phyloP scores from a whole-genome alignment of 768 basidiomycete genomes.

The Pulveroboletus sp. region DNA sequence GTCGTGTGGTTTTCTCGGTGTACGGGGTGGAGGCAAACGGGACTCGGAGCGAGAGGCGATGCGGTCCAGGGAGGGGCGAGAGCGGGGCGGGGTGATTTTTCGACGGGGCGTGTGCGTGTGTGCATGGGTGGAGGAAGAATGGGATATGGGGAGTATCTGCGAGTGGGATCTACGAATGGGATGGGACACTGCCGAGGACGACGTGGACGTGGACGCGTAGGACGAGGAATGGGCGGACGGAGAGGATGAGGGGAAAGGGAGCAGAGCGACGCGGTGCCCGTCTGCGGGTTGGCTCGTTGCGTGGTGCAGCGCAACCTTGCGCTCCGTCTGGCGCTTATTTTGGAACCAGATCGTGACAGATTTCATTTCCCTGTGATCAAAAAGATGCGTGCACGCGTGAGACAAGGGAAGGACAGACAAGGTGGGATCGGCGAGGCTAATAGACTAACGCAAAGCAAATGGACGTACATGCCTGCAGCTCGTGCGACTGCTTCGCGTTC shows the following conservation, averaged over 20 bases:
- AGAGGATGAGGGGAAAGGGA: constrained; percentile 20
- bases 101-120: constrained; percentile 19
- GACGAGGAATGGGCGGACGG: constrained; percentile 14
- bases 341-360: constrained; percentile 35
- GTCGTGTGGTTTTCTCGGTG: constrained; percentile 27
- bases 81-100: constrained; percentile 28
- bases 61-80: constrained; percentile 31
- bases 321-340: constrained; percentile 42
- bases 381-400: not conserved
- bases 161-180: constrained; percentile 32
- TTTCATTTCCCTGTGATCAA: constrained; percentile 28
- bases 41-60: constrained; percentile 30
- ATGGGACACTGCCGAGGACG: constrained; percentile 24
- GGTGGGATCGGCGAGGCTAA: not conserved
- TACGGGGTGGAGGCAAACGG: constrained; percentile 27
- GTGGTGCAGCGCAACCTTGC: constrained; percentile 47
- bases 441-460: not conserved
- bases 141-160: constrained; percentile 29
- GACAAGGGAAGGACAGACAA: not conserved
- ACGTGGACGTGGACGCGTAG: constrained; percentile 19
- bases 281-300: constrained; percentile 22
- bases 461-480: constrained; percentile 57
- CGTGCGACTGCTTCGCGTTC: constrained; percentile 62
- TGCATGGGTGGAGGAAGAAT: not conserved
- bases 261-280: constrained; percentile 7